Conservation (phyloP, 768 basidiomycete species). For the Calocera viscosa region DNA sequence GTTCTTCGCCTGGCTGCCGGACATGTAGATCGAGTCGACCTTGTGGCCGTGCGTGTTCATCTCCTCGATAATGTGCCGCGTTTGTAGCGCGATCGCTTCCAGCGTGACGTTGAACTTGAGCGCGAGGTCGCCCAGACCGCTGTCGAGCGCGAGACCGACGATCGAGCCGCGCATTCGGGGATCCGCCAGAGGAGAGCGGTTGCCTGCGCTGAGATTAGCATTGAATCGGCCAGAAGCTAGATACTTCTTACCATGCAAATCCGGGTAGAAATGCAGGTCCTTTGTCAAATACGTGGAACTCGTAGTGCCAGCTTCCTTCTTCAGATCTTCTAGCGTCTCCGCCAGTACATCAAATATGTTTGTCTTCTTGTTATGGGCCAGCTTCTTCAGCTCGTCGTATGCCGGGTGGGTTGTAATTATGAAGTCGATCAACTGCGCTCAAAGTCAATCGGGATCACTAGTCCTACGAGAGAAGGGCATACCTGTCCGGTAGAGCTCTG, state of each 20-base stretch:
- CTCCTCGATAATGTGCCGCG: conserved; percentile 81
- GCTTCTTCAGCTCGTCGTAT: conserved; percentile 52
- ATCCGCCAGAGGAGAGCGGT: conserved; percentile 92
- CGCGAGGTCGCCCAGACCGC: conserved; percentile 66
- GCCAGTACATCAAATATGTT: conserved; percentile 38
- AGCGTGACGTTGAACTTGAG: conserved; percentile 82
- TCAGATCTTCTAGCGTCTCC: conserved; percentile 56
- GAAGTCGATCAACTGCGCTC: conserved; percentile 73
- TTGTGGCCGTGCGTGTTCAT: conserved; percentile 80
- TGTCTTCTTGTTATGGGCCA: conserved; percentile 40
- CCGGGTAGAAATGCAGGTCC: conserved; percentile 87
- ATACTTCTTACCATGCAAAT: conserved; percentile 64
- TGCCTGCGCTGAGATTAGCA: conserved; percentile 41
- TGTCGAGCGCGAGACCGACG: conserved; percentile 70
- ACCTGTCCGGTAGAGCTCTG: conserved; percentile 97
- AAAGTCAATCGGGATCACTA: not conserved
- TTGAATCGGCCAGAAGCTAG: too few species aligned
- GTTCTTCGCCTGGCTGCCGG: conserved; percentile 89
- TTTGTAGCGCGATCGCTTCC: conserved; percentile 88
- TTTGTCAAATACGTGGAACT: conserved; percentile 74
- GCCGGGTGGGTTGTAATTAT: conserved; percentile 87
- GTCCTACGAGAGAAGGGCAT: conserved; percentile 10
- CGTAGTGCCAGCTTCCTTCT: conserved; percentile 42
- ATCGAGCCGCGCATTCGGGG: conserved; percentile 90
- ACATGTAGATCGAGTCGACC: conserved; percentile 79